Evolutionary conservation across 768 basidiomycete genomes (phyloP), one percentile per base, ranked within the genome.

Genomic region (Hypholoma sublateritium): DNA sequence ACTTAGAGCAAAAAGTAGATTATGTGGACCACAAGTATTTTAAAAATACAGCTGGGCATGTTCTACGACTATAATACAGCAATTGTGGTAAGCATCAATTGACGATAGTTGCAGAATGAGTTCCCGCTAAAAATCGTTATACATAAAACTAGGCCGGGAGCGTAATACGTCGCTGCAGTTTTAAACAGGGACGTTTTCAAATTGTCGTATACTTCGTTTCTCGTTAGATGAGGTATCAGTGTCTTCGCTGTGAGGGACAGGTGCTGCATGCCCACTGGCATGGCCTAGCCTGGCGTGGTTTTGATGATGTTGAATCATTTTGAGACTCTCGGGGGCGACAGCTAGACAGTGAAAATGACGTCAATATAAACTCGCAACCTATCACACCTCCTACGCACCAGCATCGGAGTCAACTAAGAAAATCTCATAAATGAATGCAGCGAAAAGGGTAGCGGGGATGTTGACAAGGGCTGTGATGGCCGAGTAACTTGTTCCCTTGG

Each of bases 401-500:
- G 86, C 71, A 59, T 81, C 79, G 11, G 82, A 82, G 65, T 88
- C 87, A 21, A 73, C 67, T 22, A 89, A 70, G 67, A 88, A 76
- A 8, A 79, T 56, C 59, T 87, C 83, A 53, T 88, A 87, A 24
- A 86, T 55, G 50, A 75, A 56, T 22, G 75, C 79, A 14, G 77
- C 84, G 47, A 86, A 69, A 25, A 87, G 50, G 13, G 80, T 88
- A 2, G 85, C 84, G 3, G 84, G 85, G 62, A 88, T 84, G 61
- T 86, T 88, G 4, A 83, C 82, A 32, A 88, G 76, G 2, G 87
- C 83, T 1, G 86, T 66, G 49, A 88, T 79, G 9, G 85, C 88
- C 1, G 83, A 79, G 63, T 88, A 89, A 5, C 65, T 59, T 16
- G 79, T 80, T 37, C 85, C 86, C 28, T 69, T 68, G 28, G 84